Evolutionary conservation across 2,329 filamentous ascomycete species (phyloP), one percentile per base, ranked within the genome.

Genomic region (Sporothrix inflata): DNA sequence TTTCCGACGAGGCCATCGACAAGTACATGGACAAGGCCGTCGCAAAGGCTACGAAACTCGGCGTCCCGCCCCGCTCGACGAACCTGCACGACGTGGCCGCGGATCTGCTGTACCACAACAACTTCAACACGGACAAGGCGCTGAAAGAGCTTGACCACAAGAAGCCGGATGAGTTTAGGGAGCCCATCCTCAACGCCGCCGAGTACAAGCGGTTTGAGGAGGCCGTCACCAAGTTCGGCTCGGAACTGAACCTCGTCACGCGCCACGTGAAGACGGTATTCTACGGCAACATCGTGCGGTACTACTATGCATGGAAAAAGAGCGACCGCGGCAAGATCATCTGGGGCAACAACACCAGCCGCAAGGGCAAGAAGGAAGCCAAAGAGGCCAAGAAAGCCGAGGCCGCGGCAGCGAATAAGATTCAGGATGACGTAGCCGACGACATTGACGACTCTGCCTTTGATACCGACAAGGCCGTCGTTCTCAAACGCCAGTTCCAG

Each of bases 291-390:
- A 91, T 98, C 74, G 94, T 97, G 34, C 92, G 96, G 3, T 97
- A 92, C 79, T 99, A 98, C 82, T 99, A 99, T 80, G 93, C 93
- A 75, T 99, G 96, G 96, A 99, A 99, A 83, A 98, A 98, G 82
- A 94, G 94, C 0, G 87, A 91, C 1, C 90, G 91, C 73, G 96
- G 96, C 53, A 91, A 89, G 78, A 90, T 96, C 77, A 90, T 99
- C 27, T 98, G 96, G 94, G 94, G 94, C 73, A 93, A 90, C 75
- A 97, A 92, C 77, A 90, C 93, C 68, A 94, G 93, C 12, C 89
- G 95, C 61, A 97, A 97, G 79, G 93, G 93, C 72, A 97, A 95
- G 81, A 97, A 96, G 81, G 93, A 97, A 78, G 90, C 90, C 60
- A 92, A 91, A 78, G 93, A 97, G 78, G 90, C 90, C 55, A 92